Evolutionary conservation across 345 rosid genomes (phyloP).

Genomic region (Capsella bursapastoris): DNA sequence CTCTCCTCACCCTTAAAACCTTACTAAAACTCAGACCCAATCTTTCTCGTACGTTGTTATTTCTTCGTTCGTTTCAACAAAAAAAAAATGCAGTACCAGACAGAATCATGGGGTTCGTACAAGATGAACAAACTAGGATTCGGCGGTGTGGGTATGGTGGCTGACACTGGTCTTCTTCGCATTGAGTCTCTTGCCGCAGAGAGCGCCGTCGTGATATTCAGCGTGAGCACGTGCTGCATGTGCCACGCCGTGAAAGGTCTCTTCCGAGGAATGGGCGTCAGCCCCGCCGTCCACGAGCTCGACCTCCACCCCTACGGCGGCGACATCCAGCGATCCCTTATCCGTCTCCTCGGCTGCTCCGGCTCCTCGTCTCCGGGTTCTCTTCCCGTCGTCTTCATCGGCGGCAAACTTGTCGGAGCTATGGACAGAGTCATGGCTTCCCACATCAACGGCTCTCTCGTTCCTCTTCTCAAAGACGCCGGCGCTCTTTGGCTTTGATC

Average conservation of each 20-base stretch:
- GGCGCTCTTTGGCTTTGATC: conserved; percentile 92
- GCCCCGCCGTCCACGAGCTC: conserved; percentile 87
- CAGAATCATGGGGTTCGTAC: conserved; percentile 62
- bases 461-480: conserved; percentile 90
- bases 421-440: conserved; percentile 96
- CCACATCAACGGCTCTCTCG: conserved; percentile 91
- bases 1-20: conserved; percentile 25
- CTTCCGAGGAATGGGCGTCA: conserved; percentile 92
- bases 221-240: conserved; percentile 95
- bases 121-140: conserved; percentile 39
- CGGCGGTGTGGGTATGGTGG: conserved; percentile 11
- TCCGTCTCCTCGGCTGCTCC: conserved; percentile 59
- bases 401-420: conserved; percentile 87
- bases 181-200: conserved; percentile 76
- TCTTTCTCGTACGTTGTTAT: not conserved
- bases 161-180: conserved; percentile 54
- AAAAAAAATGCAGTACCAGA: conserved; percentile 57
- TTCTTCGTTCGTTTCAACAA: not conserved
- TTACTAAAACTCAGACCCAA: conserved; percentile 2
- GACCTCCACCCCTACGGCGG: conserved; percentile 77
- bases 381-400: conserved; percentile 92
- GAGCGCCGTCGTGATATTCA: conserved; percentile 89
- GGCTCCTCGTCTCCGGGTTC: conserved; percentile 51
- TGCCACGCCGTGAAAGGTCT: conserved; percentile 89
- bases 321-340: conserved; percentile 72